Evolutionary conservation across 257 asterid species (phyloP), one percentile per base, ranked within the genome.

Genomic region (Solanum ahanhuiri): DNA sequence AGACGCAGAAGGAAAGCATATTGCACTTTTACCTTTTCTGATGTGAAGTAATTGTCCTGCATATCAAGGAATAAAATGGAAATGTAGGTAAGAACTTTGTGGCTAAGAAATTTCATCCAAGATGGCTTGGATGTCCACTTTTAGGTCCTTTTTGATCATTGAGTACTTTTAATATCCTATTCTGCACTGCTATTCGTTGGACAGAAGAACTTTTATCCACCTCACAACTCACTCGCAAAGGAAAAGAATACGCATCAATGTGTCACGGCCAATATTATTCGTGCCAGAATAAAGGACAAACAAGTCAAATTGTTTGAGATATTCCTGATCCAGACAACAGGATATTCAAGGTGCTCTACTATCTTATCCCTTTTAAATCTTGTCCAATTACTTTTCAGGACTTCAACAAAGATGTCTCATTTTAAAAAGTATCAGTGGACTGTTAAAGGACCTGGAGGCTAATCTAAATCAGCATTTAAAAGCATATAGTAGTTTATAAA

Each of bases 51-150:
- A 57, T 64, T 75, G 71, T 83, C 76, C 81, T 79, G 81, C 79
- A 84, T 86, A 89, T 76, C 45, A 23, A 28, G 69, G 89, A 83
- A 83, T 28, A 87, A 82, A 43, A 37, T 63, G 41, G 43, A 39
- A 45, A 3, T 37, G 79, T 54, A 64, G 60, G 79, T 64, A 64
- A 64, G 28, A 64, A 15, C 17, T 39, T 64, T 83, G 86, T 64
- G 86, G 86, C 86, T 39, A 23, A 83, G 79, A 39, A 60, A 83
- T 64, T 66, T 83, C 35, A 64, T 69, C 77, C 73, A 64, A 37
- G 63, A 64, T 64, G 23, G 22, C 86, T 23, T 60, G 37, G 41
- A 60, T 22, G 12, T 60, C 60, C 60, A 64, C 86, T 64, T 83
- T 39, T 83, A 41, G 39, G 57, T 4, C 60, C 60, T 64, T 64